Conservation (phyloP, 2,329 filamentous ascomycete genomes). For the Sporothrix inflata region DNA sequence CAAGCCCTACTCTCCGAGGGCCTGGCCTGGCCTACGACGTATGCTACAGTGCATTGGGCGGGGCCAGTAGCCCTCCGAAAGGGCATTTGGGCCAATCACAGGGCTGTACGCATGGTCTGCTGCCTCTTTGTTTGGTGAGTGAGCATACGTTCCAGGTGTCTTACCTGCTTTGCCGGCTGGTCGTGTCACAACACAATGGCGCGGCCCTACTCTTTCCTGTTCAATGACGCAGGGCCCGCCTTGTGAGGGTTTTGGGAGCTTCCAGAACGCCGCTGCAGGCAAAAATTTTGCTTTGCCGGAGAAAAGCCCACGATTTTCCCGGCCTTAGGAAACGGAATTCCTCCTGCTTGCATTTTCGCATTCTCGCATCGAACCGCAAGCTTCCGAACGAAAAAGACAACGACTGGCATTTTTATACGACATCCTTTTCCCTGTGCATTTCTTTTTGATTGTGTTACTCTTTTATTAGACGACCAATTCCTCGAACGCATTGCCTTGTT, state of each 20-base stretch:
- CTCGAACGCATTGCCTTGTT: background rate
- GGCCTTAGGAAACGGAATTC: slow-evolving; percentile 7
- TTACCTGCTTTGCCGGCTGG: background rate
- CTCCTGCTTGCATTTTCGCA: background rate
- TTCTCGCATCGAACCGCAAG: background rate
- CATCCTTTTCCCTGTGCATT: background rate
- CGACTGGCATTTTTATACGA: background rate
- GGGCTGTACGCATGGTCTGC: background rate
- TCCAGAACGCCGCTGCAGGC: slow-evolving; percentile 22
- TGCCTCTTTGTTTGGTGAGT: background rate
- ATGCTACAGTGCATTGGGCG: background rate
- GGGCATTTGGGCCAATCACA: slow-evolving; percentile 27
- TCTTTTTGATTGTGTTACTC: background rate
- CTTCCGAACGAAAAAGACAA: background rate
- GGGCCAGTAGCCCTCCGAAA: background rate
- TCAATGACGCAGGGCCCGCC: slow-evolving; percentile 27
- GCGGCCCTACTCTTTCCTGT: background rate
- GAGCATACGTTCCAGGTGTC: background rate
- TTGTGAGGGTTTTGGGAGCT: slow-evolving; percentile 27
- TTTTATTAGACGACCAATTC: background rate
- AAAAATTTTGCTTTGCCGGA: background rate
- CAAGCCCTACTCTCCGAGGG: slow-evolving; percentile 26
- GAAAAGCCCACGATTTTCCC: slow-evolving; percentile 7
- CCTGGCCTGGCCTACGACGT: too few relatives aligned
- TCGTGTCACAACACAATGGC: background rate